Evolutionary conservation across 2,329 filamentous ascomycete genomes (phyloP).

Genomic region (Paraphaeosphaeria minitans): DNA sequence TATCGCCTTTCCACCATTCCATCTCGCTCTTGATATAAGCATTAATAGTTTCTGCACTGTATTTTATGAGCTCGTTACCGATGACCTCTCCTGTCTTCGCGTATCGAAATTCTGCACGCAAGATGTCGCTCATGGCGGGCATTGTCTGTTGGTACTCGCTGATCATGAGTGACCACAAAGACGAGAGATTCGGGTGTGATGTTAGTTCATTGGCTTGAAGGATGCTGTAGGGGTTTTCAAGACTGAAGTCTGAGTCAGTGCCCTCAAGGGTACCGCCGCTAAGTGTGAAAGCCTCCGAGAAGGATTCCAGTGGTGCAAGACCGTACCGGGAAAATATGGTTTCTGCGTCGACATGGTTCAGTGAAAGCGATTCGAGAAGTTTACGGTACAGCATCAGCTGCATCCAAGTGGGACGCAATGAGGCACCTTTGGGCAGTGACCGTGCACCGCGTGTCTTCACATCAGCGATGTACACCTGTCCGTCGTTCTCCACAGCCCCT

Average conservation of each 20-base stretch:
- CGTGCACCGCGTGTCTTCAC: conserved; percentile 79
- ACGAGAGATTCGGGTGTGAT: conserved; percentile 62
- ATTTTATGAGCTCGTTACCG: conserved; percentile 66
- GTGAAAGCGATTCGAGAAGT: conserved; percentile 77
- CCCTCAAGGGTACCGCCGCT: conserved; percentile 74
- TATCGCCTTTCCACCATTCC: conserved; percentile 84
- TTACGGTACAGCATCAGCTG: conserved; percentile 91
- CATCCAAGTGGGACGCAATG: conserved; percentile 76
- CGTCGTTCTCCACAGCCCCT: conserved; percentile 22
- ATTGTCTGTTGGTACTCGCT: conserved; percentile 58
- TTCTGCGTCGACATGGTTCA: conserved; percentile 71
- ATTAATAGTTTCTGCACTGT: conserved; percentile 67
- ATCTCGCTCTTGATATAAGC: conserved; percentile 72
- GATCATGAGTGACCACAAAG: conserved; percentile 69
- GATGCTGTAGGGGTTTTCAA: conserved; percentile 29
- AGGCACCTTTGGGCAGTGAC: conserved; percentile 67
- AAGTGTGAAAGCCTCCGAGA: conserved; percentile 80
- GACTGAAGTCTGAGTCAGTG: conserved; percentile 47
- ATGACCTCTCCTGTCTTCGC: conserved; percentile 57
- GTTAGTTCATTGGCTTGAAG: conserved; percentile 58
- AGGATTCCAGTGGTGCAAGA: conserved; percentile 66
- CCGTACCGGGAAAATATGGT: conserved; percentile 73
- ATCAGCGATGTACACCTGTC: conserved; percentile 76
- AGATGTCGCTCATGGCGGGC: conserved; percentile 62
- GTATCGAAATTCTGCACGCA: conserved; percentile 61